Conservation (phyloP, 2,329 filamentous ascomycete species). For the Penicillium sp. region DNA sequence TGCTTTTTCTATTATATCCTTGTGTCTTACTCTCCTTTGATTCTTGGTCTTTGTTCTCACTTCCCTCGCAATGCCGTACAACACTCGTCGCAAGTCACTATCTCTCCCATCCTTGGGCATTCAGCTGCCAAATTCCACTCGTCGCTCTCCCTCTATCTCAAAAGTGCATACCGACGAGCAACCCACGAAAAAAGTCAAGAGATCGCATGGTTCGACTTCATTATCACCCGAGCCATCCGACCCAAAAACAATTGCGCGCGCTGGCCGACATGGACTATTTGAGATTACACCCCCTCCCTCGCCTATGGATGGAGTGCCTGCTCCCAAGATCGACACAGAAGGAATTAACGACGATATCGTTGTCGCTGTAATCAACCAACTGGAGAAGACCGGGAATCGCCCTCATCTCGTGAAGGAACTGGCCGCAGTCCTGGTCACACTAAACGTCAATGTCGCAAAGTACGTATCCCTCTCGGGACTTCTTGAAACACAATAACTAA, state of each 20-base stretch:
- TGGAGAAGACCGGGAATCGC: constrained; percentile 81
- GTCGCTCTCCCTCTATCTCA: constrained; percentile 54
- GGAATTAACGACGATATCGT: constrained; percentile 93
- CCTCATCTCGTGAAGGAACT: constrained; percentile 94
- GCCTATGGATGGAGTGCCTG: constrained; percentile 46
- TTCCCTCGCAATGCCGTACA: constrained; percentile 67
- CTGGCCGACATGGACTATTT: constrained; percentile 43
- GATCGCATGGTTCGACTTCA: constrained; percentile 55
- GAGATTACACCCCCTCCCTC: constrained; percentile 75
- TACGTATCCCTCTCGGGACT: constrained; percentile 45
- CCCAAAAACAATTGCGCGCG: constrained; percentile 17
- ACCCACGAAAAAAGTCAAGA: constrained; percentile 64
- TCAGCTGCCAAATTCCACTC: constrained; percentile 58
- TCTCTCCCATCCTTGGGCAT: constrained; percentile 89
- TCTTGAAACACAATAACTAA: constrained; percentile 14
- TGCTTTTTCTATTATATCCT: constrained; percentile 4
- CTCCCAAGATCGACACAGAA: constrained; percentile 62
- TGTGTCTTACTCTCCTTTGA: constrained; percentile 2
- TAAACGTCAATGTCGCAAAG: constrained; percentile 81
- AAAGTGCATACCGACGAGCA: constrained; percentile 52
- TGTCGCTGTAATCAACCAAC: constrained; percentile 74
- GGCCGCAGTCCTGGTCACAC: constrained; percentile 65
- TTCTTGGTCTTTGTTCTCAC: constrained; percentile 11
- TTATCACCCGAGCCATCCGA: constrained; percentile 36
- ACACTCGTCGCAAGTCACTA: constrained; percentile 90